Percentiles rank a stretch among this genome's conserved stretches.
These are phyloP conservation scores for Cryphonectria radicalis DNA, from an alignment of 2,329 filamentous ascomycete genomes.

Conservation along the genomic window DNA sequence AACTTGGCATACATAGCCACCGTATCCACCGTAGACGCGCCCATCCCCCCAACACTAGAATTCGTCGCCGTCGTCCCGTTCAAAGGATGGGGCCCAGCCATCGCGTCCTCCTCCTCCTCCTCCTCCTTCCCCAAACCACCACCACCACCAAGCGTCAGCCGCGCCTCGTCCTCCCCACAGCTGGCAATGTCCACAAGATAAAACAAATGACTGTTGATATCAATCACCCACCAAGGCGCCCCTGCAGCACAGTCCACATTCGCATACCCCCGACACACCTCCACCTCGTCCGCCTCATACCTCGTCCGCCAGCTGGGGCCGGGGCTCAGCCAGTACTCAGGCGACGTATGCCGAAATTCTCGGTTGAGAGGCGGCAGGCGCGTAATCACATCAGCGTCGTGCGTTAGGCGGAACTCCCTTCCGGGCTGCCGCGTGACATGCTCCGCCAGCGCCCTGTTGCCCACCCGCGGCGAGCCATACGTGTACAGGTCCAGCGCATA, in stretches of 20 bases:
- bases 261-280: constrained; percentile 14
- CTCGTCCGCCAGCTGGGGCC: constrained; percentile 3
- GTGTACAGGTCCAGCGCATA: constrained; percentile 62
- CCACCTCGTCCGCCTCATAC: constrained; percentile 19
- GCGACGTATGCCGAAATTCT: constrained; percentile 66
- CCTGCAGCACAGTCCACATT: constrained; percentile 16
- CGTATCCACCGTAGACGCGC: background rate
- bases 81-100: background rate
- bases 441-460: constrained; percentile 58
- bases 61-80: constrained; percentile 21
- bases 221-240: constrained; percentile 20
- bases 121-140: background rate
- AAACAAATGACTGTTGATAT: constrained; percentile 17
- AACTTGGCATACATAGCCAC: constrained; percentile 23
- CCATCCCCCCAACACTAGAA: constrained; percentile 2
- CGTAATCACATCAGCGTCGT: constrained; percentile 69
- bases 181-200: constrained; percentile 20
- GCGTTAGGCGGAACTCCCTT: constrained; percentile 66
- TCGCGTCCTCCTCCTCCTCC: background rate
- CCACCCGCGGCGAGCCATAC: constrained; percentile 70
- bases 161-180: constrained; percentile 11
- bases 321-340: constrained; percentile 67
- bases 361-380: constrained; percentile 65
- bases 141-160: constrained; percentile 5
- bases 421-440: constrained; percentile 56